Percentiles rank a stretch among this genome's conserved stretches.
Conservation (phyloP, 1,284 basidiomycete species). For the Pseudozyma tsukubaensis region DNA sequence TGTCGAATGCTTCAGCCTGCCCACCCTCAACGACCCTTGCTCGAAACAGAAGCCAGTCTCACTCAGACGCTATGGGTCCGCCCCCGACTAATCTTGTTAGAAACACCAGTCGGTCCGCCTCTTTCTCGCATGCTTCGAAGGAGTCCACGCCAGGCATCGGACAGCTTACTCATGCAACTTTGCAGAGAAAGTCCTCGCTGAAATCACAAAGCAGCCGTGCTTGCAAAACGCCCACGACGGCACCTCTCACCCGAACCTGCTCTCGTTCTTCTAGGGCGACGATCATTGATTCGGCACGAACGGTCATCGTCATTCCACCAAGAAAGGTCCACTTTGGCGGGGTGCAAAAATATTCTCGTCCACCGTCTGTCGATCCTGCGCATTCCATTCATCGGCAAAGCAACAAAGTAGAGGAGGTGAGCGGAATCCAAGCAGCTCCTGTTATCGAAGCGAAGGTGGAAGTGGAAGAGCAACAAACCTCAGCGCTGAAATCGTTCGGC, state of each 20-base stretch:
- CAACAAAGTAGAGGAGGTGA: neutral
- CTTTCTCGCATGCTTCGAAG: neutral
- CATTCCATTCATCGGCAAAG: too few species aligned
- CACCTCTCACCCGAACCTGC: neutral
- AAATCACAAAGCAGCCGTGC: too few species aligned
- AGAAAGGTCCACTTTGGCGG: neutral
- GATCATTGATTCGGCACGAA: slow-evolving; percentile 6
- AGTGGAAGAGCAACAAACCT: neutral
- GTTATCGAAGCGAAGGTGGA: slow-evolving; percentile 1
- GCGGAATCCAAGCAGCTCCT: too few species aligned
- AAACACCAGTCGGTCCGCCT: neutral
- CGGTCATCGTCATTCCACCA: neutral
- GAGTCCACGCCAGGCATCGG: too few species aligned
- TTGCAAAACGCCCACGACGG: neutral
- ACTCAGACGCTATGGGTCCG: neutral
- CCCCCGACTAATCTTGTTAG: neutral
- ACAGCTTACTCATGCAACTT: too few species aligned
- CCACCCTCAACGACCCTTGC: neutral
- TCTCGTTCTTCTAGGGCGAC: neutral
- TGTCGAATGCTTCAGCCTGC: neutral
- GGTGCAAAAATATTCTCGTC: neutral
- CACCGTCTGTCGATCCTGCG: neutral
- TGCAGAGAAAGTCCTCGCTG: too few species aligned
- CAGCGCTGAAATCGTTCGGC: too few species aligned
- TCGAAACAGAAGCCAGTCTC: neutral